These are phyloP conservation scores for Neoboletus magnificus DNA, from an alignment of 768 basidiomycete species.

Conservation along the genomic window DNA sequence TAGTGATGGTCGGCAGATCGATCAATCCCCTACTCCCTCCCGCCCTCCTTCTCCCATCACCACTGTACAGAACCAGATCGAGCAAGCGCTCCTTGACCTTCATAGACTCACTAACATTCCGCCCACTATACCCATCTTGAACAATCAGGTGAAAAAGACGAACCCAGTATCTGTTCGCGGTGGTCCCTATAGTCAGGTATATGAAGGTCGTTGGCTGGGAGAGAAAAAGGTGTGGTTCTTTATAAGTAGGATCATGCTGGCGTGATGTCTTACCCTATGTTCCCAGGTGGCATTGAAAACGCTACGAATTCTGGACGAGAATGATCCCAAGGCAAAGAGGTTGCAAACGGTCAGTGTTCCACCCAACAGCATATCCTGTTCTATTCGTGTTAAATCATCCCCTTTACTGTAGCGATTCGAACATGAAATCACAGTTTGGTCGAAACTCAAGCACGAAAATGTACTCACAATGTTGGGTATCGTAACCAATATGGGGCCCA, in stretches of 20 bases:
- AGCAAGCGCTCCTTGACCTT: conserved; percentile 45
- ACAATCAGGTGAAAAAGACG: conserved; percentile 48
- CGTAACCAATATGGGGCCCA: conserved; percentile 49
- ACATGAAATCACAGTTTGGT: conserved; percentile 55
- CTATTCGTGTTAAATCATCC: neutral
- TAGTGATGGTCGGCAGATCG: conserved; percentile 18
- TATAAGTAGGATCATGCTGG: neutral
- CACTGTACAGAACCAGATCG: conserved; percentile 37
- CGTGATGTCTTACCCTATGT: neutral
- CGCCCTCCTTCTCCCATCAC: conserved; percentile 21
- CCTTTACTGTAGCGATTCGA: conserved; percentile 45
- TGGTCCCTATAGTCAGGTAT: conserved; percentile 55
- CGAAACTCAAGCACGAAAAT: conserved; percentile 47
- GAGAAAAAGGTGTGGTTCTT: conserved; percentile 42
- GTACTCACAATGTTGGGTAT: conserved; percentile 50
- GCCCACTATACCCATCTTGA: conserved; percentile 49
- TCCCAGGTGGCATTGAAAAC: conserved; percentile 56
- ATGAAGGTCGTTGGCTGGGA: conserved; percentile 52
- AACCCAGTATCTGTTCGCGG: conserved; percentile 40
- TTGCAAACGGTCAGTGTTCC: conserved; percentile 30
- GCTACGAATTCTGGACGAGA: conserved; percentile 43
- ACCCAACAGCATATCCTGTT: neutral
- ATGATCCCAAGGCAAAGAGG: conserved; percentile 42
- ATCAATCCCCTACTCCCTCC: conserved; percentile 21
- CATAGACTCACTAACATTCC: conserved; percentile 51